Percentiles rank a stretch among this genome's conserved stretches.
These are phyloP conservation scores for Phytophthora pistaciae DNA, from an alignment of 352 stramenopile species.

Conservation along the genomic window DNA sequence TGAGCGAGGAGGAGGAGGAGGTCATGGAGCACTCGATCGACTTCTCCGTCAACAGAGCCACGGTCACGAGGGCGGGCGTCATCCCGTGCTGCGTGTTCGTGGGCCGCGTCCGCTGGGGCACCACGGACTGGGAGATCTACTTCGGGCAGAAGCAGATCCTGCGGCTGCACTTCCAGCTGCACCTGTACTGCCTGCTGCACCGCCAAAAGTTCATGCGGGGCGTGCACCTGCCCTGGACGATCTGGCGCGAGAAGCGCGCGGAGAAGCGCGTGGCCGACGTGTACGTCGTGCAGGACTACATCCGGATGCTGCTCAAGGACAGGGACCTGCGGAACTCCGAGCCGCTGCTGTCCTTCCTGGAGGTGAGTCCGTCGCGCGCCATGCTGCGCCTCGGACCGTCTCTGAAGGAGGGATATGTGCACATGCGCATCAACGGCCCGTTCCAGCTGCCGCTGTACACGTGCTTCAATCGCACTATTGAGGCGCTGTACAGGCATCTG, in stretches of 20 bases:
- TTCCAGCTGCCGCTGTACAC: conserved; percentile 88
- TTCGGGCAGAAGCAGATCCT: conserved; percentile 90
- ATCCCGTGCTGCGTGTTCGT: conserved; percentile 89
- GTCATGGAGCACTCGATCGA: conserved; percentile 80
- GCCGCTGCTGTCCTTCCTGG: conserved; percentile 79
- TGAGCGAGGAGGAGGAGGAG: conserved; percentile 65
- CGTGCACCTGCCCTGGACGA: conserved; percentile 77
- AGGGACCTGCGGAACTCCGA: conserved; percentile 80
- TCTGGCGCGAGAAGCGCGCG: conserved; percentile 85
- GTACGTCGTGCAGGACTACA: conserved; percentile 82
- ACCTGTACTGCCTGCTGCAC: conserved; percentile 60
- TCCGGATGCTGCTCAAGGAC: conserved; percentile 67
- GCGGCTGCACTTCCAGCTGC: conserved; percentile 74
- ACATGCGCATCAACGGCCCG: conserved; percentile 90
- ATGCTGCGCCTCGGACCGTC: conserved; percentile 82
- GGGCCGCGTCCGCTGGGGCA: conserved; percentile 79
- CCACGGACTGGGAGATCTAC: conserved; percentile 85
- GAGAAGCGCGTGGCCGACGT: conserved; percentile 74
- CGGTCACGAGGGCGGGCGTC: conserved; percentile 68
- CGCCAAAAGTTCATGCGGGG: conserved; percentile 52
- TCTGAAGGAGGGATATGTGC: conserved; percentile 89
- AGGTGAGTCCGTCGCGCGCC: conserved; percentile 79
- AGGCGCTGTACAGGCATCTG: conserved; percentile 83
- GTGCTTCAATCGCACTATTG: conserved; percentile 87
- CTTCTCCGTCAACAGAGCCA: conserved; percentile 80